phyloP scores from a whole-genome alignment of 352 stramenopile species.

The Globisporangium ultimum region DNA sequence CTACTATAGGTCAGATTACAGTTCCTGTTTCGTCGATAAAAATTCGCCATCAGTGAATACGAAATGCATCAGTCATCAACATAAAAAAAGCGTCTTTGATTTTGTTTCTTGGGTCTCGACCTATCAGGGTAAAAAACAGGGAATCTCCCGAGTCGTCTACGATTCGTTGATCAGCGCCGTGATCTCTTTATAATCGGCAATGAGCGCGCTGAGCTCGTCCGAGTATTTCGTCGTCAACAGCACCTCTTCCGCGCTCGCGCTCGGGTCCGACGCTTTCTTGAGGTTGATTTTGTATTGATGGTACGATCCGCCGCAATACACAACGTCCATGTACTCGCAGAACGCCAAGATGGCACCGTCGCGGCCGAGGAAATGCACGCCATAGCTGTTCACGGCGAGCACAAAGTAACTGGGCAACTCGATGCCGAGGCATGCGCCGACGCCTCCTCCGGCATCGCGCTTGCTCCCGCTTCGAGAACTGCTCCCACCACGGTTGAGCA shows the following conservation, averaged over 20 bases:
- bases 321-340: constrained; percentile 65
- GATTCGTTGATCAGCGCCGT: constrained; percentile 59
- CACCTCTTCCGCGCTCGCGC: constrained; percentile 42
- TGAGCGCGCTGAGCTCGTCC: constrained; percentile 56
- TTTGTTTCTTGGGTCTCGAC: background rate
- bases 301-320: constrained; percentile 49
- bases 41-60: too few relatives aligned
- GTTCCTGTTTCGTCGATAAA: too few relatives aligned
- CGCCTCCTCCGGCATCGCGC: constrained; percentile 17
- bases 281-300: constrained; percentile 71
- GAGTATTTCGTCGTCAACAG: constrained; percentile 67
- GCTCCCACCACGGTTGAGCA: constrained; percentile 32
- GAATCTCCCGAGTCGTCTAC: background rate
- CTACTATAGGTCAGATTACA: too few relatives aligned
- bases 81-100: too few relatives aligned
- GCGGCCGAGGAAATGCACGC: constrained; percentile 88
- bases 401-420: constrained; percentile 85
- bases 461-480: constrained; percentile 19
- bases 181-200: constrained; percentile 78
- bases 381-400: constrained; percentile 86
- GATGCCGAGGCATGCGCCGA: constrained; percentile 29
- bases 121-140: background rate
- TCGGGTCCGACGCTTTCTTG: constrained; percentile 33
- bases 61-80: too few relatives aligned
- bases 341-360: constrained; percentile 60